These are phyloP conservation scores for Fusarium sp. DNA, from an alignment of 2,329 filamentous ascomycete genomes.

Conservation along the genomic window DNA sequence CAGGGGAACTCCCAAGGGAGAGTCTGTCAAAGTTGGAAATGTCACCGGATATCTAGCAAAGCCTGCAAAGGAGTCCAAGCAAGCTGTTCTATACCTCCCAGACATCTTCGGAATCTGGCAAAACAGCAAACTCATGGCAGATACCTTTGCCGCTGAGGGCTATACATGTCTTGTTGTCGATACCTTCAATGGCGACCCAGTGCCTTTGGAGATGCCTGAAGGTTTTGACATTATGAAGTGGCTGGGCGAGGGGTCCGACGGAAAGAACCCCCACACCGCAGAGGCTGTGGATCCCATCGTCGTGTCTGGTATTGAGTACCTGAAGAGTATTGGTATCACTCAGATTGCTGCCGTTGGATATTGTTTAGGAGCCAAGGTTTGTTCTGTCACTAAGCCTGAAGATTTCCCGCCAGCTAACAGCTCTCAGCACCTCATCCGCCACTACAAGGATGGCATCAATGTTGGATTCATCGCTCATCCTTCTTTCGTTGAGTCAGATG, in stretches of 20 bases:
- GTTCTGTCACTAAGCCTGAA: rapidly evolving
- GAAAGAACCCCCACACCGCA: constrained; percentile 57
- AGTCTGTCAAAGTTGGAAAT: neutral
- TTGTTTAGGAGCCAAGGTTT: constrained; percentile 79
- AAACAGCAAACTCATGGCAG: constrained; percentile 55
- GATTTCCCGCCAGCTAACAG: neutral
- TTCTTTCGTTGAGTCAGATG: constrained; percentile 76
- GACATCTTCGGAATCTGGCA: constrained; percentile 66
- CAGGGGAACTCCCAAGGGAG: neutral
- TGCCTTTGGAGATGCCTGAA: constrained; percentile 60
- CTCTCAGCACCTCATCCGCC: constrained; percentile 73
- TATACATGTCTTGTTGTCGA: constrained; percentile 52
- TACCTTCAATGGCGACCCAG: constrained; percentile 51
- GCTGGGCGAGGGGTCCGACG: constrained; percentile 55
- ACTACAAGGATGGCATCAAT: constrained; percentile 71
- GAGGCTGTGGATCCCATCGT: constrained; percentile 50
- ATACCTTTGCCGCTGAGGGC: constrained; percentile 51
- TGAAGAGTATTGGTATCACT: constrained; percentile 67
- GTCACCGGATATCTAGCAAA: constrained; percentile 8
- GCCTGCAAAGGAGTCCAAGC: neutral
- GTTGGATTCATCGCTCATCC: constrained; percentile 83
- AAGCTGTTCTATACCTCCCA: constrained; percentile 59
- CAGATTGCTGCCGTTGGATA: constrained; percentile 76
- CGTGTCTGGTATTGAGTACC: constrained; percentile 59
- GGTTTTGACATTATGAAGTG: constrained; percentile 49